Conservation (phyloP, 495 filamentous ascomycete genomes). For the Hypoxylon perforatum region DNA sequence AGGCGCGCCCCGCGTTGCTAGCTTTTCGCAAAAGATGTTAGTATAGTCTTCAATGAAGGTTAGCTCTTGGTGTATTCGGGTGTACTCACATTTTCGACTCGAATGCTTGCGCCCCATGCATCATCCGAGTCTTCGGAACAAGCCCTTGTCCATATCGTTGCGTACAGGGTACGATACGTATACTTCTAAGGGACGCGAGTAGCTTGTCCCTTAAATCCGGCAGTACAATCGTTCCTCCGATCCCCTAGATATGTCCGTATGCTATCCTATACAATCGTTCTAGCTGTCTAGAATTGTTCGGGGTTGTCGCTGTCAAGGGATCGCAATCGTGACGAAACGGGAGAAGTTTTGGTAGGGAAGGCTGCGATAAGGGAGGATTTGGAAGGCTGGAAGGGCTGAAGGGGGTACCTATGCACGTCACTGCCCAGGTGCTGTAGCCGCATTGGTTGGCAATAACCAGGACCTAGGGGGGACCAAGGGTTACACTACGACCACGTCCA, state of each 20-base stretch:
- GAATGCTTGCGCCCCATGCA: constrained; percentile 37
- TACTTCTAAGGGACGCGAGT: constrained; percentile 5
- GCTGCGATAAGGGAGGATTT: constrained; percentile 21
- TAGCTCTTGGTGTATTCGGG: background rate
- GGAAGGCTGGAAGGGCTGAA: constrained; percentile 4
- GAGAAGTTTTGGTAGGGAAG: constrained; percentile 2
- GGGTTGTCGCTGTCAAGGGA: constrained; percentile 8
- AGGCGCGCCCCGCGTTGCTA: constrained; percentile 43
- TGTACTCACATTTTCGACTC: constrained; percentile 37
- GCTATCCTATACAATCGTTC: constrained; percentile 4
- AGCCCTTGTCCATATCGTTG: constrained; percentile 34
- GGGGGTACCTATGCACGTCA: constrained; percentile 35
- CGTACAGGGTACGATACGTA: constrained; percentile 1
- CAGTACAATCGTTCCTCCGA: background rate
- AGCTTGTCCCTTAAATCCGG: constrained; percentile 24
- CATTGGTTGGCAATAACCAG: constrained; percentile 40
- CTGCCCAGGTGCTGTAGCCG: no score
- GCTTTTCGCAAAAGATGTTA: constrained; percentile 32
- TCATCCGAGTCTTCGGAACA: constrained; percentile 34
- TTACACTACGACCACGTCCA: constrained; percentile 11
- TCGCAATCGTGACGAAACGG: constrained; percentile 27
- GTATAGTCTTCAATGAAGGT: constrained; percentile 6
- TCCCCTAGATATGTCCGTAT: constrained; percentile 11
- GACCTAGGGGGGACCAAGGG: constrained; percentile 1
- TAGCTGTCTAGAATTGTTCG: constrained; percentile 13